Base-by-base conservation (phyloP, 306 rosid species). In the Cajanus cajan region DNA sequence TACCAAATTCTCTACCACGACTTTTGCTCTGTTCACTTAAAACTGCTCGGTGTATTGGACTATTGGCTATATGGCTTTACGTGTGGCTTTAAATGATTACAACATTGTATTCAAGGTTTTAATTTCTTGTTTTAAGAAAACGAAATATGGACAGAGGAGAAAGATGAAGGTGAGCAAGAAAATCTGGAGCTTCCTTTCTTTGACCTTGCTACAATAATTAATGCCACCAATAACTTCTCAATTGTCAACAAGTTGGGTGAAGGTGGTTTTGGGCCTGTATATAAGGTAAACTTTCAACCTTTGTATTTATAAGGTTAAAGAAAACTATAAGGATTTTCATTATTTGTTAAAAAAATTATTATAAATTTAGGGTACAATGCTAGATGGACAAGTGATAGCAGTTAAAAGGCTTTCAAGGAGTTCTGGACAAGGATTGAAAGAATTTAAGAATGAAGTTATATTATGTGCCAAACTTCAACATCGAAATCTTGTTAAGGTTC, bases 401-500 rank as follows among this genome's bases (percentile, higher is more conserved):
- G 43, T 71, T 5, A 71, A 71, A 8, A 71, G 63, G 10, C 63
- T 71, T 33, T 71, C 76, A n/a, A 18, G 2, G 5, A 50, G 4
- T 33, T 71, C 76, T 1, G 15, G 11, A 18, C 76, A 71, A 31
- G 76, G 76, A 31, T 31, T 6, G 0, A n/a, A 13, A 24, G 74
- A 69, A 47, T 69, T 69, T 69, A 47, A n/a, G 8, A 69, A 69
- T 69, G 61, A 69, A 33, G 74, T 69, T 25, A 15, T 47, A 15
- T 15, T 69, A 0, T 45, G 41, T 45, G 13, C 74, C 8, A 69
- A 69, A 28, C 74, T 69, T 15, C 74, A 69, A 2, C 43, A 45
- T 10, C 74, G 74, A 7, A 69, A 69, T 31, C 74, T 69, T 28
- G 43, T 68, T n/a, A 69, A 69, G 9, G 74, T 69, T 6, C 41